A percentile compares a stretch with the other conserved stretches of the same genome.
These are phyloP conservation scores for Naematelia encephala DNA, from an alignment of 768 basidiomycete genomes.

Conservation along the genomic window DNA sequence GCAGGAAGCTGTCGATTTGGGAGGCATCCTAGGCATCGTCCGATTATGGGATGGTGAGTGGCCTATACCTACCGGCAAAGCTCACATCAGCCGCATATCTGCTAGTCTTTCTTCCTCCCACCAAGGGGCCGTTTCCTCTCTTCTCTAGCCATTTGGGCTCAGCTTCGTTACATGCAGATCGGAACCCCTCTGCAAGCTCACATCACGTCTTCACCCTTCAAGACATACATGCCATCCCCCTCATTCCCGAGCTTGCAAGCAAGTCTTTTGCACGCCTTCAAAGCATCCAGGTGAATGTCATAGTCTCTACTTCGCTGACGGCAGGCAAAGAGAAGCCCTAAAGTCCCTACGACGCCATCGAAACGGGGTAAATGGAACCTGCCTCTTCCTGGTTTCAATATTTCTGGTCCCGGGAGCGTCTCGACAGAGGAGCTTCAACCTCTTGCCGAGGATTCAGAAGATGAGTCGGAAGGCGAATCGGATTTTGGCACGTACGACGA, in stretches of 20 bases:
- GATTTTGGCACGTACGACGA: not conserved
- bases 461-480: not conserved
- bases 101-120: conserved; percentile 34
- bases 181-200: conserved; percentile 14
- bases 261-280: conserved; percentile 13
- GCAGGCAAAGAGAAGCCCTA: conserved; percentile 6
- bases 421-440: not conserved
- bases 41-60: conserved; percentile 44
- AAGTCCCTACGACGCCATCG: not conserved
- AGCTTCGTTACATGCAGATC: not conserved
- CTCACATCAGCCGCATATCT: conserved; percentile 36
- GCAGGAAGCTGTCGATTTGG: conserved; percentile 27
- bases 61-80: not conserved
- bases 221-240: conserved; percentile 40
- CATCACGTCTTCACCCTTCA: conserved; percentile 32
- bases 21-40: conserved; percentile 42
- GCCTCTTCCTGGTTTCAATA: not conserved
- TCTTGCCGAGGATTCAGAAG: not conserved
- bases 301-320: not conserved
- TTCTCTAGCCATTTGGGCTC: conserved; percentile 21
- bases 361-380: conserved; percentile 6
- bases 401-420: not conserved
- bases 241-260: conserved; percentile 21
- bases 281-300: conserved; percentile 12
- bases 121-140: conserved; percentile 14